phyloP scores from a whole-genome alignment of 257 asterid genomes.

The Cordia subcordata region DNA sequence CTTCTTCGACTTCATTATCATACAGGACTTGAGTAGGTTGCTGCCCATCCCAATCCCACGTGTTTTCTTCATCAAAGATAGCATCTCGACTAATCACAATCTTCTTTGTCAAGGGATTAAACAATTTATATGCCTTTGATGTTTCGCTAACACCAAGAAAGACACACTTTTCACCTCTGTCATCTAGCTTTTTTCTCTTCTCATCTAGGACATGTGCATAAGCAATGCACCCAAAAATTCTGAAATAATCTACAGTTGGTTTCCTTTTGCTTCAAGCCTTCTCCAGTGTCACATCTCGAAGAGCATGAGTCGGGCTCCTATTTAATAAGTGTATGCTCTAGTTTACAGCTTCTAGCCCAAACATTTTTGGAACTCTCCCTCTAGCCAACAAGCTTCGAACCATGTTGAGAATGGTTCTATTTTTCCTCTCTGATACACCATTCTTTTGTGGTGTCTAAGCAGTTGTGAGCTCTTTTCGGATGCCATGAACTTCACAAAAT shows the following conservation, averaged over 20 bases:
- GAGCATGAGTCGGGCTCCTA: background rate
- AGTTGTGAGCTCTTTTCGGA: background rate
- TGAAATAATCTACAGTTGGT: background rate
- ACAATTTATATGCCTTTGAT: background rate
- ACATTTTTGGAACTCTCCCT: background rate
- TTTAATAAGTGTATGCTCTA: conserved; percentile 7
- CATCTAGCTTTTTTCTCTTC: conserved; percentile 3
- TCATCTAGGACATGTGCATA: conserved; percentile 3
- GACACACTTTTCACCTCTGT: background rate
- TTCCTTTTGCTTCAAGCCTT: background rate
- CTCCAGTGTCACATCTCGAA: background rate
- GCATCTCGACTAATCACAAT: background rate
- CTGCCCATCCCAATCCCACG: background rate
- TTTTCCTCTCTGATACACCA: background rate
- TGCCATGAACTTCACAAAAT: background rate
- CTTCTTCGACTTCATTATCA: too few relatives aligned
- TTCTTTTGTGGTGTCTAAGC: background rate
- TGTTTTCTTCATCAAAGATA: background rate
- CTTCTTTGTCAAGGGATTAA: background rate
- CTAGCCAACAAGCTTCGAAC: background rate
- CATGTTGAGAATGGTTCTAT: conserved; percentile 9
- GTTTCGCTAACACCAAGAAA: background rate
- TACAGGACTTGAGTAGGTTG: background rate
- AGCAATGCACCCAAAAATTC: background rate
- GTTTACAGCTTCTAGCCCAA: background rate